These are phyloP conservation scores for Pochonia chlamydosporia DNA, from an alignment of 2,329 filamentous ascomycete species.

Conservation along the genomic window DNA sequence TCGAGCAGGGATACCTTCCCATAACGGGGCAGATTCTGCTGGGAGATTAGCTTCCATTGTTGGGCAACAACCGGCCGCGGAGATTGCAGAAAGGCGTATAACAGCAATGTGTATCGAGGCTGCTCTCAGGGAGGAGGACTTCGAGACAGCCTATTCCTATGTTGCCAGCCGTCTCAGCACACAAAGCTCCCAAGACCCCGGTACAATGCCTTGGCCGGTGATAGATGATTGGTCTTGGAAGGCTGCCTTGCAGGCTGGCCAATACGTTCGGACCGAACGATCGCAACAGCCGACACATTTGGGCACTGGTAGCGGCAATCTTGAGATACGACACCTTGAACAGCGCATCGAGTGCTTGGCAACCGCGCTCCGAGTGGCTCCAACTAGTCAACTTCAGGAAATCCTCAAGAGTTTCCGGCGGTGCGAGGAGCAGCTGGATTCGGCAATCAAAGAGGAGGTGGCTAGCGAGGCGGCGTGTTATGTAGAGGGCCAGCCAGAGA, in stretches of 20 bases:
- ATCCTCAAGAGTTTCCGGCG: constrained; percentile 70
- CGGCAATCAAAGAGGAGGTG: constrained; percentile 59
- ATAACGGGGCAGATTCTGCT: neutral
- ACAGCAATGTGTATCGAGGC: constrained; percentile 77
- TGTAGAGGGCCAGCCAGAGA: constrained; percentile 52
- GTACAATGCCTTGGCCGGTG: neutral
- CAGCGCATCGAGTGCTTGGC: constrained; percentile 77
- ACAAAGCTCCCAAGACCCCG: constrained; percentile 11
- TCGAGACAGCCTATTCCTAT: constrained; percentile 83
- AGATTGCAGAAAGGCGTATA: constrained; percentile 57
- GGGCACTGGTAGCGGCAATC: constrained; percentile 53
- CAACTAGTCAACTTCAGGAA: constrained; percentile 62
- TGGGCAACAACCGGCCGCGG: neutral
- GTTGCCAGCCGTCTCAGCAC: constrained; percentile 62
- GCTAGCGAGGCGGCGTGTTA: constrained; percentile 68
- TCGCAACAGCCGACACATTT: constrained; percentile 54
- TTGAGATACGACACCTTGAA: constrained; percentile 65
- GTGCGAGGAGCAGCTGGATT: constrained; percentile 72
- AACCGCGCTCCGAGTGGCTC: constrained; percentile 68
- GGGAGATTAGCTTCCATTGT: too few relatives aligned
- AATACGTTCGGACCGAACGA: constrained; percentile 54
- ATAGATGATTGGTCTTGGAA: constrained; percentile 70
- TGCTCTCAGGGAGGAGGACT: constrained; percentile 70
- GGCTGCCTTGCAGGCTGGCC: constrained; percentile 71
- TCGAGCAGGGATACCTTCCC: constrained; percentile 43